Evolutionary conservation across 1,284 basidiomycete species (phyloP), one percentile per base, ranked within the genome.

Genomic region (Malassezia caprae): DNA sequence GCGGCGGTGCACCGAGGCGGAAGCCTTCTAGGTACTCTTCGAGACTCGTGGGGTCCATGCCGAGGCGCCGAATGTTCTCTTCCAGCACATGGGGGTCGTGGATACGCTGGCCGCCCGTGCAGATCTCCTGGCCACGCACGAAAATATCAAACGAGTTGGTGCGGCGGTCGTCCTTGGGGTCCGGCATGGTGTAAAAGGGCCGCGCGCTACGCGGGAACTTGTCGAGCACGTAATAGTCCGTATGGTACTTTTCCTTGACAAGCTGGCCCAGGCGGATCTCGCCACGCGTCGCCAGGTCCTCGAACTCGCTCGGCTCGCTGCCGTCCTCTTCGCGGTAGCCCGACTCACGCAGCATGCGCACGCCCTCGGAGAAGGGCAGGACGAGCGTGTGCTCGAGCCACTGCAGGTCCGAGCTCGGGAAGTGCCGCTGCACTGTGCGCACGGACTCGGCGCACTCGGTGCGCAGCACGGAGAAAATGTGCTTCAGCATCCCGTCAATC

Each of bases 221-320:
- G 61, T 75, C 72, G 31, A 75, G 65, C 31, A 75, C 73, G 61
- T 72, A 75, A 55, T 74, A 75, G 79, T 98, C 93, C 51, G 88
- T 96, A 66, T 89, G 83, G 76, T 90, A 93, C 78, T 93, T 94
- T 55, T 84, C 84, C 75, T 86, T 88, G 68, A 96, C 83, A 50
- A 96, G 79, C 50, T 83, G 80, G 27, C 93, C 93, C 23, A 96
- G 84, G 51, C 87, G 81, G 78, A 88, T 91, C 78, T 98, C 93
- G 71, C 90, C 88, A 65, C 86, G 83, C 6, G 90, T 94, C 32
- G 30, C 15, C 7, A 72, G 54, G 48, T 72, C 69, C 41, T 72
- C 68, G 44, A 67, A 63, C 55, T 61, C 60, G 48, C 56, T 63
- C 35, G 68, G 68, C 39, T 59, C n/a, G 42, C 48, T 60, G 30